A percentile compares a stretch with the other conserved stretches of the same genome.
Evolutionary conservation across 306 rosid species (phyloP).

Genomic region (Acacia acuminata): DNA sequence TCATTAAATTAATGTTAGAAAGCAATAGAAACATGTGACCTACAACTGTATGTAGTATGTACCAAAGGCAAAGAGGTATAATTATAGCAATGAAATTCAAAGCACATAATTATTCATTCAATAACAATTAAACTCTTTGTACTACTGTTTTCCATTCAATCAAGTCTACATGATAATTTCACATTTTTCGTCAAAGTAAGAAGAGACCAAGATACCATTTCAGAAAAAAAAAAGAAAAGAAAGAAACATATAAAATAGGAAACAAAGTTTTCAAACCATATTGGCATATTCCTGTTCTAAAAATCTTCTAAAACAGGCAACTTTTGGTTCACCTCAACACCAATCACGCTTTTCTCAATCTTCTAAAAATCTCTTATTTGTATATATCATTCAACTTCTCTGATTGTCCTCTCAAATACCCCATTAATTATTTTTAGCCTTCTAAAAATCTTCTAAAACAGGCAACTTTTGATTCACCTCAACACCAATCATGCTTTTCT

Average conservation of each 20-base stretch:
- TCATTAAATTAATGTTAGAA: no score
- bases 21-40: no score
- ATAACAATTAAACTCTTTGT: no score
- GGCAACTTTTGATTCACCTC: slow-evolving; percentile 10
- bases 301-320: slow-evolving; percentile 22
- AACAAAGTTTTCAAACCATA: neutral
- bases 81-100: no score
- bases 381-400: slow-evolving; percentile 13
- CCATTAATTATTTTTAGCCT: neutral
- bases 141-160: no score
- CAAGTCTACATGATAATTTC: no score
- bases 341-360: neutral
- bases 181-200: no score
- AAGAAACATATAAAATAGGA: neutral
- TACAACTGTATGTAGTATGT: no score
- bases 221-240: no score
- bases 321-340: neutral
- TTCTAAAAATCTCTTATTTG: neutral
- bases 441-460: slow-evolving; percentile 11
- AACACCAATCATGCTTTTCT: neutral
- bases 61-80: no score
- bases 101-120: no score
- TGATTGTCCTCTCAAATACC: neutral
- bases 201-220: no score
- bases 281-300: neutral